These are phyloP conservation scores for Tilletia setariae DNA, from an alignment of 1,284 basidiomycete genomes.

Conservation along the genomic window DNA sequence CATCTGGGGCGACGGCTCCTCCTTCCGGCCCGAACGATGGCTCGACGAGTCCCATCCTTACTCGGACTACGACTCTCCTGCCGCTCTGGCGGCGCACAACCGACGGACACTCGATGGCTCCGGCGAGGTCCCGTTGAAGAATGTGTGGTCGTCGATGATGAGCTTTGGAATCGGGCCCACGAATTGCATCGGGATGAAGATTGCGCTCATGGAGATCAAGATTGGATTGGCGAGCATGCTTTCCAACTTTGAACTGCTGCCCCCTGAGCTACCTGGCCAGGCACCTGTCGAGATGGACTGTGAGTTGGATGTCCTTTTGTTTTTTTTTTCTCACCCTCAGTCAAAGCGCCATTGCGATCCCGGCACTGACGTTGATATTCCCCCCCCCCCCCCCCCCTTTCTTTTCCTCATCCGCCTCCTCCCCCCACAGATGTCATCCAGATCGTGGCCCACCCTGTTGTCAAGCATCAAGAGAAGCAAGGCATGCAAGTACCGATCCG, in stretches of 20 bases:
- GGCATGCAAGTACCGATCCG: neutral
- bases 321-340: too few relatives aligned
- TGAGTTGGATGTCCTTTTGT: too few relatives aligned
- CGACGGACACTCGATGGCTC: too few relatives aligned
- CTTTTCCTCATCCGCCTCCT: too few relatives aligned
- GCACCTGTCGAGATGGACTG: slow-evolving; percentile 6
- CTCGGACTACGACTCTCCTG: neutral
- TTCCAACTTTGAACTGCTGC: neutral
- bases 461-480: neutral
- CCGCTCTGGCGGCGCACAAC: too few relatives aligned
- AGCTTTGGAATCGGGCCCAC: slow-evolving; percentile 3
- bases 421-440: neutral
- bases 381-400: too few relatives aligned
- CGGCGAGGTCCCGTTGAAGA: neutral
- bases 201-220: slow-evolving; percentile 11
- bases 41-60: slow-evolving; percentile 28
- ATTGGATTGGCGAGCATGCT: neutral
- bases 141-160: neutral
- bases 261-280: slow-evolving; percentile 7
- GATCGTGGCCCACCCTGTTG: neutral
- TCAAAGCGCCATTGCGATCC: too few relatives aligned
- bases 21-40: slow-evolving; percentile 47
- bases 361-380: too few relatives aligned
- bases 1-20: slow-evolving; percentile 42
- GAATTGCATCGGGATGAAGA: slow-evolving; percentile 14